These are phyloP conservation scores for Periconia digitata DNA, from an alignment of 2,329 filamentous ascomycete genomes.

Conservation along the genomic window DNA sequence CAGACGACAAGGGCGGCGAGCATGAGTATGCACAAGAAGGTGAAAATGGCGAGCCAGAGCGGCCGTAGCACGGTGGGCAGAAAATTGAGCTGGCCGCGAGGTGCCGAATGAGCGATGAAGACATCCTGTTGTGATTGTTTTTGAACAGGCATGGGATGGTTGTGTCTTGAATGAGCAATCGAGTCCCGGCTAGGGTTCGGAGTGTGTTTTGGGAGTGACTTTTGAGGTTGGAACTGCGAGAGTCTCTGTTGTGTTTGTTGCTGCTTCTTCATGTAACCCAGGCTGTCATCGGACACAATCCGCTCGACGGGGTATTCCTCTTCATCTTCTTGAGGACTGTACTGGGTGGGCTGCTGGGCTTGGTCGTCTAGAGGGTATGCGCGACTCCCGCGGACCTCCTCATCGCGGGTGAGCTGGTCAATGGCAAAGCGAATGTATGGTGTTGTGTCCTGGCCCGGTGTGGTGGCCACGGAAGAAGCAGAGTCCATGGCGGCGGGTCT, in stretches of 20 bases:
- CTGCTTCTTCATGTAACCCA: conserved; percentile 41
- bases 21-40: conserved; percentile 68
- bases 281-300: conserved; percentile 46
- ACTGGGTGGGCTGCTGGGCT: not conserved
- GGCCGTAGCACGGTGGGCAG: conserved; percentile 72
- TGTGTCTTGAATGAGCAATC: conserved; percentile 7
- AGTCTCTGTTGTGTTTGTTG: conserved; percentile 31
- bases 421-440: conserved; percentile 90
- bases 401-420: conserved; percentile 78
- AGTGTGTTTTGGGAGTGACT: conserved; percentile 9
- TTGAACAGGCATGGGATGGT: not conserved
- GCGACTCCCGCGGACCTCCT: conserved; percentile 60
- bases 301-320: conserved; percentile 52
- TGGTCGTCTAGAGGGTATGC: conserved; percentile 45
- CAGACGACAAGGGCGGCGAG: conserved; percentile 71
- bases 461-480: conserved; percentile 37
- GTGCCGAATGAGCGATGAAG: conserved; percentile 51
- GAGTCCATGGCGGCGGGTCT: conserved; percentile 33
- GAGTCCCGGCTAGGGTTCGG: conserved; percentile 9
- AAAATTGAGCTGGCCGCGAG: conserved; percentile 60
- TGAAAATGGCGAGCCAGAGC: conserved; percentile 62
- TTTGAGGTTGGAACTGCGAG: conserved; percentile 23
- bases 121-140: conserved; percentile 38
- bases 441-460: conserved; percentile 76
- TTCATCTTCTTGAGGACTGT: not conserved